phyloP scores from a whole-genome alignment of 139 green algal species.

The Pycnococcus provasolii region DNA sequence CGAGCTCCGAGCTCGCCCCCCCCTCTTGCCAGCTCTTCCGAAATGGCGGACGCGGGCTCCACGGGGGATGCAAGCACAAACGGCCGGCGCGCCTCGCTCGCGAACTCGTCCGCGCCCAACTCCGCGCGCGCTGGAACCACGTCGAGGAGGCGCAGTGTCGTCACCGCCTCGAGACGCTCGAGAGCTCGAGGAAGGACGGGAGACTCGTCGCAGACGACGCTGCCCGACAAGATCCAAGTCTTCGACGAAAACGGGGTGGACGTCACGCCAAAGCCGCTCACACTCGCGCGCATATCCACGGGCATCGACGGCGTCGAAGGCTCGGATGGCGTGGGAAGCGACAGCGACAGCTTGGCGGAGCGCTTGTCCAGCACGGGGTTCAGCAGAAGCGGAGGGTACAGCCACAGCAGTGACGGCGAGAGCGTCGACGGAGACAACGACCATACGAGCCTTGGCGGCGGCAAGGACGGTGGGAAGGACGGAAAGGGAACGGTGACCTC shows the following conservation, averaged over 20 bases:
- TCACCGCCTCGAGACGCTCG: neutral
- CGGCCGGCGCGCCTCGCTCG: no score
- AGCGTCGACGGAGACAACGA: no score
- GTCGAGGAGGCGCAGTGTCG: neutral
- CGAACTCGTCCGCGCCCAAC: neutral
- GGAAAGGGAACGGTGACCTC: neutral
- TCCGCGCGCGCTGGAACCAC: neutral
- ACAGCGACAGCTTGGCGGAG: neutral
- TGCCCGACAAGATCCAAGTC: neutral
- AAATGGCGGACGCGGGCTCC: no score
- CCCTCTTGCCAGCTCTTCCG: no score
- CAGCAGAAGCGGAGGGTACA: neutral
- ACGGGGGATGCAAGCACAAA: no score
- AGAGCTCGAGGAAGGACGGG: neutral
- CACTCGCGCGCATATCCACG: conserved; percentile 7
- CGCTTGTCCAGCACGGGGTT: neutral
- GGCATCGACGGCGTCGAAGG: neutral
- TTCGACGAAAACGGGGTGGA: conserved; percentile 16
- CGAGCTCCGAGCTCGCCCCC: no score
- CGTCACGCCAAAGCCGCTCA: conserved; percentile 16
- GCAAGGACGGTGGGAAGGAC: conserved; percentile 4
- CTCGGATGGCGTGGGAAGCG: neutral
- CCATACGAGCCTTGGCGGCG: no score
- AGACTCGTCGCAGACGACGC: neutral
- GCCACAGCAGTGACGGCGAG: neutral